Base-by-base conservation (phyloP, 2,329 filamentous ascomycete genomes). In the Clonostachys chloroleuca region DNA sequence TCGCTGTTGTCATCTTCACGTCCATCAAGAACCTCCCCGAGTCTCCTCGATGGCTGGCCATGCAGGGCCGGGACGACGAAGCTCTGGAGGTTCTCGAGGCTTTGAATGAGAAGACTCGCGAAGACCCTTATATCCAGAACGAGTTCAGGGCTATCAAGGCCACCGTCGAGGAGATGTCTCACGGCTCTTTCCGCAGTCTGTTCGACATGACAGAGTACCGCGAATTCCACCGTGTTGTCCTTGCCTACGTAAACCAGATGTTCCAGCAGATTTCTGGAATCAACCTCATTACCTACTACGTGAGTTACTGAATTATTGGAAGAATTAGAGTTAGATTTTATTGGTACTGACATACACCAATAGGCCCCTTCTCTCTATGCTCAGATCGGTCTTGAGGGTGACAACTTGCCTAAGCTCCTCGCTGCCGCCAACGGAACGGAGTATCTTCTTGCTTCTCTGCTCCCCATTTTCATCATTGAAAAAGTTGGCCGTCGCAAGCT, bases 401-500 rank as follows among this genome's bases (percentile, higher is more conserved):
- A 30, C 9, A 30, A 30, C 24, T 30, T 30, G 24, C 24, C 24
- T 30, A 30, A 30, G 24, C 24, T 30, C 24, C 24, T 77, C 14
- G 80, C 76, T 12, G 80, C 83, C 1, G 69, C 73, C 47, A 76
- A 76, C 51, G 73, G 73, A 24, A 69, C 67, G 2, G 65, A 68
- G 42, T 71, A 69, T 49, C 69, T 69, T 48, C 46, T 70, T 6
- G 66, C 66, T 3, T 68, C 65, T 0, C 63, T 63, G 33, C 56
- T 70, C 8, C 66, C 67, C 2, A 53, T 70, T 5, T 63, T 64
- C 14, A 61, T 67, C 3, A 73, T 76, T 45, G 73, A 76, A 63
- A 70, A 73, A 3, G 74, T 76, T 17, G 81, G 81, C 6, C 75
- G 84, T 17, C 73, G 84, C 5, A 70, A 72, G 37, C 70, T 87